Evolutionary conservation across 2,329 filamentous ascomycete species (phyloP).

Genomic region (Ophiostoma pallidulum): DNA sequence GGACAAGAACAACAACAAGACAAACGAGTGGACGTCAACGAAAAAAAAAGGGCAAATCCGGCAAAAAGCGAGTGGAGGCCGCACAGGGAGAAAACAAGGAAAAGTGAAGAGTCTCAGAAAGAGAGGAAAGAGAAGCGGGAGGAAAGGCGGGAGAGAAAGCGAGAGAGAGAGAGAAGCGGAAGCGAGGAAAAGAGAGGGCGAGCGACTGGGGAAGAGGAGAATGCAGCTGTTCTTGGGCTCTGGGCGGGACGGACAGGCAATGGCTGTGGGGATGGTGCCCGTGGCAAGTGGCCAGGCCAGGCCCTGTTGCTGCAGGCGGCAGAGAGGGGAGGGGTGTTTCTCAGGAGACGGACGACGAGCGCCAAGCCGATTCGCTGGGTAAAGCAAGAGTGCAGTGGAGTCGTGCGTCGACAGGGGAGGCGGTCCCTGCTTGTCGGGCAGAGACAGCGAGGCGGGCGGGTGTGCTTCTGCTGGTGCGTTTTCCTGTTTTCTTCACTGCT

Average conservation of each 20-base stretch:
- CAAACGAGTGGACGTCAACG: slow-evolving; percentile 1
- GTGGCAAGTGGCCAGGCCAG: too few species aligned
- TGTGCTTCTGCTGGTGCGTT: too few species aligned
- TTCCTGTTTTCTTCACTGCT: too few species aligned
- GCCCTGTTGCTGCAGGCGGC: neutral
- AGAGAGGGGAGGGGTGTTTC: slow-evolving; percentile 5
- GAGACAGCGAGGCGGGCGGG: slow-evolving; percentile 1
- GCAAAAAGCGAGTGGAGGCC: slow-evolving; percentile 2
- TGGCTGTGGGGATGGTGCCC: neutral
- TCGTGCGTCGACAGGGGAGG: too few species aligned
- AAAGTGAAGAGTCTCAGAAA: too few species aligned
- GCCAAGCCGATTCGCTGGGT: slow-evolving; percentile 12
- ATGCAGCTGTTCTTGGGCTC: too few species aligned
- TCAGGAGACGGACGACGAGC: slow-evolving; percentile 4
- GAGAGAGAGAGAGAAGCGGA: neutral
- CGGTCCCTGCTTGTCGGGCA: too few species aligned
- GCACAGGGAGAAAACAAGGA: neutral
- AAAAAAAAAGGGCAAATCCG: slow-evolving; percentile 2
- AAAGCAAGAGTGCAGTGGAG: slow-evolving; percentile 5
- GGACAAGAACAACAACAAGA: neutral
- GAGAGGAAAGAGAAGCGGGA: neutral
- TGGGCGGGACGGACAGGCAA: too few species aligned
- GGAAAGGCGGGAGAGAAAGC: neutral
- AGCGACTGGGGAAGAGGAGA: neutral
- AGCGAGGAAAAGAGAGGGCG: neutral